Percentiles rank a stretch among this genome's conserved stretches.
phyloP scores from a whole-genome alignment of 2,329 filamentous ascomycete species.

The Ascomycota sp. region DNA sequence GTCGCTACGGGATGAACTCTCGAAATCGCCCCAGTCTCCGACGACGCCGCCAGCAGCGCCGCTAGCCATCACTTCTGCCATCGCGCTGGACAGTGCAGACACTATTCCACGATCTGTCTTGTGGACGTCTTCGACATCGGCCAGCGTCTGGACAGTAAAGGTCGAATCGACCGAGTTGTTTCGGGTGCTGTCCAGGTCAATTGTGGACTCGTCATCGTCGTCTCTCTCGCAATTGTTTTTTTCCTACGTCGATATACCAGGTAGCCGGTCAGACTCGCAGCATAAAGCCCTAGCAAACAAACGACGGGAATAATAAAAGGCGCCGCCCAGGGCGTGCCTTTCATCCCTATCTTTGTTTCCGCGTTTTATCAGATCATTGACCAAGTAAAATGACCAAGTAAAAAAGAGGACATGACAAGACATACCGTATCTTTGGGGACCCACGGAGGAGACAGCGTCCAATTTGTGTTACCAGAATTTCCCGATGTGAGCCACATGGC shows the following conservation, averaged over 20 bases:
- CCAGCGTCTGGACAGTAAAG: slow-evolving; percentile 5
- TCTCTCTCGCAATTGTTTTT: slow-evolving; percentile 4
- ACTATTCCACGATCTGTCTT: slow-evolving; percentile 3
- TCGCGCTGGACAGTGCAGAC: slow-evolving; percentile 1
- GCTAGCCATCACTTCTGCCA: neutral
- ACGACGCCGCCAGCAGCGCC: neutral
- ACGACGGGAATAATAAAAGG: slow-evolving; percentile 11
- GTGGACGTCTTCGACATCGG: slow-evolving; percentile 4
- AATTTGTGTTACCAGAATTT: slow-evolving; percentile 6
- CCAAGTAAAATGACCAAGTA: neutral
- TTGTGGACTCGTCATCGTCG: slow-evolving; percentile 3
- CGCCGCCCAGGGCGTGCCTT: slow-evolving; percentile 7
- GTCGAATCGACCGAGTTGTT: slow-evolving; percentile 7
- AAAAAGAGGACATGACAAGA: neutral
- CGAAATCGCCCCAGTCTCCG: neutral
- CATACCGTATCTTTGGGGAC: slow-evolving; percentile 5
- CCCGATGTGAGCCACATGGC: slow-evolving; percentile 9
- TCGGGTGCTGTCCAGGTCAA: slow-evolving; percentile 3
- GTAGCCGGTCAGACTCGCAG: slow-evolving; percentile 8
- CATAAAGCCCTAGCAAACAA: slow-evolving; percentile 10
- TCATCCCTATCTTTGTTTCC: slow-evolving; percentile 4
- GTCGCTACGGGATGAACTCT: neutral
- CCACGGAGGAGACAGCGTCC: slow-evolving; percentile 13
- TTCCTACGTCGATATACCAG: slow-evolving; percentile 9
- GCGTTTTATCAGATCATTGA: slow-evolving; percentile 1